Conservation (phyloP, 441 rosid genomes). For the Erodium moschatum region DNA sequence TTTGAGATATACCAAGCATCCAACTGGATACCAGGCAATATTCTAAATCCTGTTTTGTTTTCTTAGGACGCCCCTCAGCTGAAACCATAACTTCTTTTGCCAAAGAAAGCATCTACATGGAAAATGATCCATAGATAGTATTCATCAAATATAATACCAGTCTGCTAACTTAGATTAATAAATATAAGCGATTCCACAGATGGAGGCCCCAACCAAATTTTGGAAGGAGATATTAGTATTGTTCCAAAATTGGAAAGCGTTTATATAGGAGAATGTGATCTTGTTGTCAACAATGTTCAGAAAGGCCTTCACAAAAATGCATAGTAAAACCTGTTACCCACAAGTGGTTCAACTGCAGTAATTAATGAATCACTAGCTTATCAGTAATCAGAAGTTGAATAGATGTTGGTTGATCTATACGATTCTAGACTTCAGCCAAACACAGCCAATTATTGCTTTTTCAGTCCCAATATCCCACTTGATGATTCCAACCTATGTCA, state of each 20-base stretch:
- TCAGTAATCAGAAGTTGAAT: not conserved
- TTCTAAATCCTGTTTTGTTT: not conserved
- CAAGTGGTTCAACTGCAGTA: not conserved
- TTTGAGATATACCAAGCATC: too few relatives aligned
- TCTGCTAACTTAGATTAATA: not conserved
- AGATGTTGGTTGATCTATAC: slow-evolving; percentile 1
- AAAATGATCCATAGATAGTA: not conserved
- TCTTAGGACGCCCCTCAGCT: not conserved
- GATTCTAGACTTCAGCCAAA: not conserved
- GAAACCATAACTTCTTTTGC: not conserved
- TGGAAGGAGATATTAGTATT: not conserved
- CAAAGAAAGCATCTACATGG: not conserved
- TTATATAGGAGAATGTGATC: not conserved
- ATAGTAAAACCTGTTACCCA: not conserved
- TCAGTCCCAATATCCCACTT: not conserved
- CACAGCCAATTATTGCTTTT: not conserved
- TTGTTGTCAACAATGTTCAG: not conserved
- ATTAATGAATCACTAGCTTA: not conserved
- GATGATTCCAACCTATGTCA: not conserved
- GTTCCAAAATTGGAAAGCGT: not conserved
- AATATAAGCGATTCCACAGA: not conserved
- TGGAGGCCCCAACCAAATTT: not conserved
- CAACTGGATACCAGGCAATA: not conserved
- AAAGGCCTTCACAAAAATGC: not conserved
- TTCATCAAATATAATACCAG: not conserved